Evolutionary conservation across 345 rosid genomes (phyloP).

Genomic region (Sisymbrium irio): DNA sequence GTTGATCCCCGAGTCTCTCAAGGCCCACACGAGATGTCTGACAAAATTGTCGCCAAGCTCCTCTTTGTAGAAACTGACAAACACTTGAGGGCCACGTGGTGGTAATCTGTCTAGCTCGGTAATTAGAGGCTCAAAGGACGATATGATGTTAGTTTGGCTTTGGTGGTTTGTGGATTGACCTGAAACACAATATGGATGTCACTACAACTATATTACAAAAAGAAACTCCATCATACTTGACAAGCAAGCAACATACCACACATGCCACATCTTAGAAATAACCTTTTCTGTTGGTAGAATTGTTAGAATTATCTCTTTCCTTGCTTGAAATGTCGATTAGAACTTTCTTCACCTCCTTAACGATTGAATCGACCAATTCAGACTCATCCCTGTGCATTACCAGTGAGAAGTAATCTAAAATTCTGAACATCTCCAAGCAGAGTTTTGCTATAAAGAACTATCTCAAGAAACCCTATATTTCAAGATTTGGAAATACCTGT

Average conservation of each 20-base stretch:
- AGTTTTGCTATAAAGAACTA: background rate
- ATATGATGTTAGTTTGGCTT: background rate
- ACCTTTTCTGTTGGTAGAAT: background rate
- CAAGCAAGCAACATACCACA: constrained; percentile 1
- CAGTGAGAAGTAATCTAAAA: background rate
- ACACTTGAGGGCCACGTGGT: background rate
- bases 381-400: constrained; percentile 12
- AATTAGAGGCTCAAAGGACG: background rate
- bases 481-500: background rate
- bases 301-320: background rate
- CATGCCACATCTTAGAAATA: background rate
- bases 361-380: constrained; percentile 11
- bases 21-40: background rate
- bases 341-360: constrained; percentile 20
- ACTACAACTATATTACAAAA: background rate
- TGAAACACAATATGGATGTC: background rate
- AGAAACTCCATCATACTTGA: background rate
- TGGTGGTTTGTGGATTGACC: background rate
- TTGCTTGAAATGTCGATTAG: background rate
- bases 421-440: background rate
- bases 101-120: background rate
- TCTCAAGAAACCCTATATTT: background rate
- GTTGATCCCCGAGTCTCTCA: background rate
- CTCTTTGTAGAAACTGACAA: background rate
- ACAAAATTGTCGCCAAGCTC: background rate